These are phyloP conservation scores for Ottelia alismoides DNA, from an alignment of 106 monocot genomes.

Conservation along the genomic window DNA sequence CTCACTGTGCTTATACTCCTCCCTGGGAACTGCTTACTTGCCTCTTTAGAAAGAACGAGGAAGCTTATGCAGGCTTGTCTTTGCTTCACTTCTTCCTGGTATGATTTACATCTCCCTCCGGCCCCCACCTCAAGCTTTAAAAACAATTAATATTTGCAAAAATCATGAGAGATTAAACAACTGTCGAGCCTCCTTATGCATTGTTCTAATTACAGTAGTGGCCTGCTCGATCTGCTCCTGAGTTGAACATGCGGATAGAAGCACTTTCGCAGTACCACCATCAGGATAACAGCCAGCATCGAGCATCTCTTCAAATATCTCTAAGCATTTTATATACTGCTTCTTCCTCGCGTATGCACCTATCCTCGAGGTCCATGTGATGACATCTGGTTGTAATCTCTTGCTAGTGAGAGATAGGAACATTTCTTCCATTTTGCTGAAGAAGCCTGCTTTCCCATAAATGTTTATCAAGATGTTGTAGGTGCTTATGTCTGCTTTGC, in stretches of 20 bases:
- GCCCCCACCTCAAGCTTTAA: no score
- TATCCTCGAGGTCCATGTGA: conserved; percentile 81
- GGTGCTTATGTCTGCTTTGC: conserved; percentile 52
- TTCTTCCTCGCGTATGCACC: conserved; percentile 73
- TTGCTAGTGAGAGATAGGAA: conserved; percentile 25
- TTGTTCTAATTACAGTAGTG: conserved; percentile 51
- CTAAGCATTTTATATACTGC: conserved; percentile 54
- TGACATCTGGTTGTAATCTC: conserved; percentile 49
- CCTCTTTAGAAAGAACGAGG: no score
- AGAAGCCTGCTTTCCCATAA: conserved; percentile 66
- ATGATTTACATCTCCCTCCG: no score
- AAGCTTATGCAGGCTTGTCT: no score
- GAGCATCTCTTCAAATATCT: conserved; percentile 85
- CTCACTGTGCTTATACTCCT: no score
- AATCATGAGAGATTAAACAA: no score
- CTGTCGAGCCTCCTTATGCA: conserved; percentile 95
- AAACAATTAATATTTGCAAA: no score
- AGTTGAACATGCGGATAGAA: conserved; percentile 55
- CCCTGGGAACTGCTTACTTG: no score
- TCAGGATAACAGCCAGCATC: conserved; percentile 80
- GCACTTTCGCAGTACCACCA: conserved; percentile 75
- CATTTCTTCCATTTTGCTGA: conserved; percentile 58
- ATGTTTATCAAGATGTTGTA: conserved; percentile 80
- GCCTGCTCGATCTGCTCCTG: conserved; percentile 65
- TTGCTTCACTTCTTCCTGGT: no score